Conservation (phyloP, 1,284 basidiomycete species). For the Tylopilus orsonianus region DNA sequence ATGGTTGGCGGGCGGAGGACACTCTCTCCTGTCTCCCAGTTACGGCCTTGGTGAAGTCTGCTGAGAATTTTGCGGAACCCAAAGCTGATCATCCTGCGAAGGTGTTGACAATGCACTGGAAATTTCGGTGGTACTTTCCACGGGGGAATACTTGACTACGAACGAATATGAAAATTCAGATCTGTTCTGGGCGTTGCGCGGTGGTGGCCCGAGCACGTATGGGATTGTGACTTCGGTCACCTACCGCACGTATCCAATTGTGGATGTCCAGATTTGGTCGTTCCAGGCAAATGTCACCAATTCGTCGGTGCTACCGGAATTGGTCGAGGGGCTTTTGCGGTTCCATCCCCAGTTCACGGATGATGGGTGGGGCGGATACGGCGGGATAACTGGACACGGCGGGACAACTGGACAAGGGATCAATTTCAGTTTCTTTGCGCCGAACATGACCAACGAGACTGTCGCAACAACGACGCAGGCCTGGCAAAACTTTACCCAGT, state of each 20-base stretch:
- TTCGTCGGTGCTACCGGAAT: constrained; percentile 11
- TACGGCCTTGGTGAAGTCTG: constrained; percentile 43
- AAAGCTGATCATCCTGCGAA: constrained; percentile 7
- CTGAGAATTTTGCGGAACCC: background rate
- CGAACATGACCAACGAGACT: constrained; percentile 34
- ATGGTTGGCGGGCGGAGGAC: constrained; percentile 47
- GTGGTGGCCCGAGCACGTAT: constrained; percentile 45
- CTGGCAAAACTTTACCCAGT: constrained; percentile 31
- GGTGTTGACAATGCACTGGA: constrained; percentile 45
- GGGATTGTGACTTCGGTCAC: constrained; percentile 26
- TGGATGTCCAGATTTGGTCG: constrained; percentile 28
- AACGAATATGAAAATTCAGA: constrained; percentile 21
- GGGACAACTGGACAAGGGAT: background rate
- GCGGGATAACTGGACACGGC: background rate
- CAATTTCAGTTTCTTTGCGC: constrained; percentile 17
- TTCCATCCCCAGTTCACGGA: constrained; percentile 34
- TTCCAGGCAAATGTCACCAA: constrained; percentile 29
- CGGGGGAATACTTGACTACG: constrained; percentile 14
- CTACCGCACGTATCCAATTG: constrained; percentile 33
- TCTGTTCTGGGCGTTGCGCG: constrained; percentile 50
- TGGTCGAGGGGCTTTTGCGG: constrained; percentile 32
- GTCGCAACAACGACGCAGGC: constrained; percentile 34
- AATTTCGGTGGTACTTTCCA: constrained; percentile 24
- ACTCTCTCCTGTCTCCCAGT: constrained; percentile 40
- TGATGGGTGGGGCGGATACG: constrained; percentile 24